A percentile compares a stretch with the other conserved stretches of the same genome.
Conservation (phyloP, 2,329 filamentous ascomycete genomes). For the Moelleriella libera region DNA sequence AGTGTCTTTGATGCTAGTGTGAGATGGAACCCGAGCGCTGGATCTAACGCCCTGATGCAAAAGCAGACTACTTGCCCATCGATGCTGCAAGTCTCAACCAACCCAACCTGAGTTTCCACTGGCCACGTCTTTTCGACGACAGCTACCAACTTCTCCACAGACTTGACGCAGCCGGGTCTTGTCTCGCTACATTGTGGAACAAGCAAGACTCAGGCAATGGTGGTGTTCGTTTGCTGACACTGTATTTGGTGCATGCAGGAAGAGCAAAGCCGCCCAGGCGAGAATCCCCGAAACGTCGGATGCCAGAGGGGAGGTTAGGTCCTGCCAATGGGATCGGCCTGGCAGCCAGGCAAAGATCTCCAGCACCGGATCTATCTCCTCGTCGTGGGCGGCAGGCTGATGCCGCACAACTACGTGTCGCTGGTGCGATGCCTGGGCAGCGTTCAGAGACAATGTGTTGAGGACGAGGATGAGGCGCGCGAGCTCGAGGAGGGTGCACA, state of each 20-base stretch:
- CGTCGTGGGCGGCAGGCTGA: slow-evolving; percentile 15
- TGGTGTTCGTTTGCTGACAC: too few relatives aligned
- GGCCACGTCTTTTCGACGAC: too few relatives aligned
- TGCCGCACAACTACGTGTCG: background rate
- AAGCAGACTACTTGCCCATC: slow-evolving; percentile 6
- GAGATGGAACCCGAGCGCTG: too few relatives aligned
- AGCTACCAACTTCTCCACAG: too few relatives aligned
- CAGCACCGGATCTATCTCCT: slow-evolving; percentile 19
- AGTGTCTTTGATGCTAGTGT: too few relatives aligned
- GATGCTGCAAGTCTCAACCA: slow-evolving; percentile 2
- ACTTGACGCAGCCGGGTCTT: too few relatives aligned
- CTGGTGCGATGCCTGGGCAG: background rate
- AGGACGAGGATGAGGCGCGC: background rate
- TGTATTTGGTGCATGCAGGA: slow-evolving; percentile 2
- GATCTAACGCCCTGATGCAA: too few relatives aligned
- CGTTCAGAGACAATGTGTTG: background rate
- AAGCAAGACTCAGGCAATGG: too few relatives aligned
- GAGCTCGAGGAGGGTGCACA: background rate
- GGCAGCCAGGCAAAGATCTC: slow-evolving; percentile 14
- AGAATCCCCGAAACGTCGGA: background rate
- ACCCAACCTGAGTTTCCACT: background rate
- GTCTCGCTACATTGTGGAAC: too few relatives aligned
- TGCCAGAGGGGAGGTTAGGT: too few relatives aligned
- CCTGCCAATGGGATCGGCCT: too few relatives aligned
- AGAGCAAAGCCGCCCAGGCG: slow-evolving; percentile 10